phyloP scores from a whole-genome alignment of 345 rosid species.

The Lumnitzera racemosa region DNA sequence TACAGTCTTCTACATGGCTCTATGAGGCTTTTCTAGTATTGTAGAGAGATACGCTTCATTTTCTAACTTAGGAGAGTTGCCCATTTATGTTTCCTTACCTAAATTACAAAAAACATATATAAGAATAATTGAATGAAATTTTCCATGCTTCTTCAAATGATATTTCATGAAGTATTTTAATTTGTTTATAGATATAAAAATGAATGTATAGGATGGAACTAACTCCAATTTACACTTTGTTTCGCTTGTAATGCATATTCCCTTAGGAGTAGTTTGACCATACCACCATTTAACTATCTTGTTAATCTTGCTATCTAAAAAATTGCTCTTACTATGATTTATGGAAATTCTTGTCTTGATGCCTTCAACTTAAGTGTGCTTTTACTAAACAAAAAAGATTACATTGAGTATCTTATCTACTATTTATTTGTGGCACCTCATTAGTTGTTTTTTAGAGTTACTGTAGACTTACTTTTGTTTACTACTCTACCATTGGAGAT shows the following conservation, averaged over 20 bases:
- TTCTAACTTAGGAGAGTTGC: constrained; percentile 49
- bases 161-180: too few species aligned
- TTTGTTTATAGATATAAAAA: too few species aligned
- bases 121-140: neutral
- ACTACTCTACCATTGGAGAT: too few species aligned
- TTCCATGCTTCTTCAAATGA: too few species aligned
- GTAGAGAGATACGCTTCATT: constrained; percentile 77
- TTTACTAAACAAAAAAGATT: too few species aligned
- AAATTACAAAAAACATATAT: constrained; percentile 83
- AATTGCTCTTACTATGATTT: constrained; percentile 84
- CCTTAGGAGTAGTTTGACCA: constrained; percentile 85
- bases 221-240: too few species aligned
- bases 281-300: constrained; percentile 98
- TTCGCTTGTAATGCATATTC: constrained; percentile 39
- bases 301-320: constrained; percentile 95
- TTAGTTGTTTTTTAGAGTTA: too few species aligned
- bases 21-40: constrained; percentile 74
- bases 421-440: too few species aligned
- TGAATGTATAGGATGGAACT: too few species aligned
- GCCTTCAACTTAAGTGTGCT: constrained; percentile 91
- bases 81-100: constrained; percentile 89
- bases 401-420: too few species aligned
- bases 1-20: constrained; percentile 40
- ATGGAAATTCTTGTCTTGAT: constrained; percentile 94
- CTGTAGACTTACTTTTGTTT: too few species aligned